Percentiles rank a stretch among this genome's conserved stretches.
Evolutionary conservation across 2,329 filamentous ascomycete species (phyloP).

Genomic region (Orbilia brochopaga): DNA sequence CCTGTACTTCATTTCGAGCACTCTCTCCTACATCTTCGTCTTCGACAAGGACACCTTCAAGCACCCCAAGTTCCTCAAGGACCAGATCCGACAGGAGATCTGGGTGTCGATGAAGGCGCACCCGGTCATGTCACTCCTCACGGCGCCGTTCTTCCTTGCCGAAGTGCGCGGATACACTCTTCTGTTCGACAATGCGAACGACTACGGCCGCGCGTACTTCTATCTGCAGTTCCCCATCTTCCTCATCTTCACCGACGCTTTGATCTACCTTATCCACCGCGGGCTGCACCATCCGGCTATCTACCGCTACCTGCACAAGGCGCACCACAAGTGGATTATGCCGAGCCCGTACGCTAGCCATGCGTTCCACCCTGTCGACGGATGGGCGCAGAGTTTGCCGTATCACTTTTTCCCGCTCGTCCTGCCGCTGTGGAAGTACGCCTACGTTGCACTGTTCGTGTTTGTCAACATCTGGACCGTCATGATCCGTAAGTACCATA

Average conservation of each 20-base stretch:
- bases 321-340: slow-evolving; percentile 99
- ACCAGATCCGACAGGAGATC: slow-evolving; percentile 88
- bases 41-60: slow-evolving; percentile 89
- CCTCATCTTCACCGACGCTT: slow-evolving; percentile 84
- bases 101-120: slow-evolving; percentile 76
- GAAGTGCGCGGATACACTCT: slow-evolving; percentile 85
- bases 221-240: slow-evolving; percentile 85
- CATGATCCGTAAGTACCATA: slow-evolving; percentile 68
- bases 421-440: slow-evolving; percentile 89
- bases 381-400: slow-evolving; percentile 83
- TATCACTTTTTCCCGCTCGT: slow-evolving; percentile 94
- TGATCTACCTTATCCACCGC: slow-evolving; percentile 91
- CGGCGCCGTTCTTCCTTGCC: slow-evolving; percentile 77
- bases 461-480: slow-evolving; percentile 98
- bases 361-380: slow-evolving; percentile 93
- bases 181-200: slow-evolving; percentile 79
- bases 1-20: slow-evolving; percentile 83
- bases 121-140: slow-evolving; percentile 82
- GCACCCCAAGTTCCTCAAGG: slow-evolving; percentile 93
- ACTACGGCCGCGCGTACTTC: slow-evolving; percentile 80
- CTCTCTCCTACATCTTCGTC: slow-evolving; percentile 82
- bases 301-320: slow-evolving; percentile 93
- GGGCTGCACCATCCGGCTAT: slow-evolving; percentile 77
- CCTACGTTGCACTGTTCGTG: slow-evolving; percentile 82
- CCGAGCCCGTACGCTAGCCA: slow-evolving; percentile 90